Base-by-base conservation (phyloP, 1,284 basidiomycete species). In the Gymnopus androsaceus region DNA sequence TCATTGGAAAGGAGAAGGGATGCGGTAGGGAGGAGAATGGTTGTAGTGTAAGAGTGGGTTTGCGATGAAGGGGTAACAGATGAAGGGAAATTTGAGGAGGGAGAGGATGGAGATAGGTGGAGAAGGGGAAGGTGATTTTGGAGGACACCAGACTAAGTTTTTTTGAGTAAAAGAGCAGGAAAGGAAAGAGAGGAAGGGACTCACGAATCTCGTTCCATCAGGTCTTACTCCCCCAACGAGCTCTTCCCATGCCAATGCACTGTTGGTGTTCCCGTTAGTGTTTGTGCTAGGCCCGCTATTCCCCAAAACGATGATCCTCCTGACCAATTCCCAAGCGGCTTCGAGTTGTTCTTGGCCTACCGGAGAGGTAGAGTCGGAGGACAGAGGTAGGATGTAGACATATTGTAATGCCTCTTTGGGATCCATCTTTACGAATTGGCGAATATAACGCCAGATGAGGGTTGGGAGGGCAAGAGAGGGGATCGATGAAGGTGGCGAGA, bases 401-500 rank as follows among this genome's bases (percentile, higher is more conserved):
- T 99, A 99, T 73, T 98, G 48, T 54, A 99, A 74, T 0, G 95
- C 97, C 61, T 95, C 92, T 64, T 92, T 88, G 0, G 95, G 89
- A 64, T 97, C 95, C 78, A 93, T 84, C 69, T 90, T 90, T 44
- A 92, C 88, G 69, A 98, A 97, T 55, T 89, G 90, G 33, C 93
- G 85, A 47, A 97, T 86, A 69, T 99, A 98, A 15, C 94, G 88
- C 83, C 95, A 95, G 60, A 97, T 84, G 92, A 85, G 50, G 98
- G 81, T 67, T 91, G 93, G 57, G 14, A 99, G 76, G 12, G 86
- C 82, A 1, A 87, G 85, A 14, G 83, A 82, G n/a, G 75, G 71
- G 23, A 75, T 75, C 23, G 21, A 36, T 19, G 23, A 15, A 21
- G 36, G 17, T 17, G 87, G 83, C 0, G 87, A 82, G 9, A 88